These are phyloP conservation scores for Mycocentrospora acerina DNA, from an alignment of 2,329 filamentous ascomycete species.

Conservation along the genomic window DNA sequence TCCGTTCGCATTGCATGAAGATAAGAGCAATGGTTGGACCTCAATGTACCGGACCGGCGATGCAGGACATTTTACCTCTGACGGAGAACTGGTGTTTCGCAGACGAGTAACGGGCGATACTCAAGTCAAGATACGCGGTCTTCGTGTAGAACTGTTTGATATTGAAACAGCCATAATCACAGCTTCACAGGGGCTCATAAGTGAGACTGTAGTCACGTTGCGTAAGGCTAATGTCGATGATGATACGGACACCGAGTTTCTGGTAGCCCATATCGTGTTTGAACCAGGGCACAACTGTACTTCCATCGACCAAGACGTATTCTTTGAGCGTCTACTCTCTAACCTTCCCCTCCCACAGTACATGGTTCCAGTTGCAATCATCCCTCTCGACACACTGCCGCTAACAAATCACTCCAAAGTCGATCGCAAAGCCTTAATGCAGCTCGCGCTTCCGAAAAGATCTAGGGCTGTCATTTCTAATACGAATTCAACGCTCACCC, in stretches of 20 bases:
- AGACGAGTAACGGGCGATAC: conserved; percentile 35
- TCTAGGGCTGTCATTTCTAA: neutral
- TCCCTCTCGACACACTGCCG: conserved; percentile 10
- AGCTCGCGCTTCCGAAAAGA: conserved; percentile 13
- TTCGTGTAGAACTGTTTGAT: conserved; percentile 53
- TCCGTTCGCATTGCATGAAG: neutral
- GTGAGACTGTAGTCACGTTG: conserved; percentile 26
- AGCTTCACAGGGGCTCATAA: conserved; percentile 21
- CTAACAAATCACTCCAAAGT: conserved; percentile 10
- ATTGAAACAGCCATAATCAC: conserved; percentile 43
- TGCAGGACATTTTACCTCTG: conserved; percentile 32
- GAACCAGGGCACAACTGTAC: too few relatives aligned
- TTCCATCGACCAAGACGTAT: too few relatives aligned
- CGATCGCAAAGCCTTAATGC: conserved; percentile 15
- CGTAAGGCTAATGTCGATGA: too few relatives aligned
- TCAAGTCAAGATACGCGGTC: conserved; percentile 50
- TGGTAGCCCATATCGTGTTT: conserved; percentile 4
- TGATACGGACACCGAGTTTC: neutral
- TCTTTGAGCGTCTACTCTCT: conserved; percentile 14
- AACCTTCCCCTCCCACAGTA: conserved; percentile 40
- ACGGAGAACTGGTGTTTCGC: conserved; percentile 39
- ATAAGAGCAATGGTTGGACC: conserved; percentile 15
- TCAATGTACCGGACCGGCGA: conserved; percentile 46
- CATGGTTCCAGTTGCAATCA: conserved; percentile 12
- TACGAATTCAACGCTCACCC: neutral